These are phyloP conservation scores for Lactifluus subvellereus DNA, from an alignment of 768 basidiomycete species.

Conservation along the genomic window DNA sequence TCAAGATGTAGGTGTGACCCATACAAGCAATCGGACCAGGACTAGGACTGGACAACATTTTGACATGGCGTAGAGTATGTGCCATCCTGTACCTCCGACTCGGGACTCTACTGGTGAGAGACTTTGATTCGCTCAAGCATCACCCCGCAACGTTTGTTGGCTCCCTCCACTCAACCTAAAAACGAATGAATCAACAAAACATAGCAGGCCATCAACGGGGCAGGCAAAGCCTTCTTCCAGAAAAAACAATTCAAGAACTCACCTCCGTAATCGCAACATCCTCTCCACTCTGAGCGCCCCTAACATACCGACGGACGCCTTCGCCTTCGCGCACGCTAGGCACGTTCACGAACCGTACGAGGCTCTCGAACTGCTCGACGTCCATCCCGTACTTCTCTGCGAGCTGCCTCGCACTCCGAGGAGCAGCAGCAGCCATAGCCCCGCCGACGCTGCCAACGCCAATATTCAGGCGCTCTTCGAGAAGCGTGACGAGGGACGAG, in stretches of 20 bases:
- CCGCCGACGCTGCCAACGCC: not conserved
- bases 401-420: slow-evolving; percentile 29
- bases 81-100: too few relatives aligned
- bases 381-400: slow-evolving; percentile 54
- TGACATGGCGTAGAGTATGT: too few relatives aligned
- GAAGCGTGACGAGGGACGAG: slow-evolving; percentile 45
- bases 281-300: slow-evolving; percentile 41
- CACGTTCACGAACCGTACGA: slow-evolving; percentile 55
- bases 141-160: not conserved
- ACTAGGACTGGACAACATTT: too few relatives aligned
- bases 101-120: too few relatives aligned
- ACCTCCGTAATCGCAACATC: slow-evolving; percentile 49
- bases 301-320: not conserved
- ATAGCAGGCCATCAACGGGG: not conserved
- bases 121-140: too few relatives aligned
- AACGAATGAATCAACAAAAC: not conserved
- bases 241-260: slow-evolving; percentile 25
- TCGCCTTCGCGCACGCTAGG: slow-evolving; percentile 51
- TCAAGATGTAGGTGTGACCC: too few relatives aligned
- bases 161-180: slow-evolving; percentile 16
- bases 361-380: slow-evolving; percentile 40
- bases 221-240: not conserved
- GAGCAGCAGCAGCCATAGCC: too few relatives aligned
- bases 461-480: slow-evolving; percentile 52
- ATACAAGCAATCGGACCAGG: too few relatives aligned